Evolutionary conservation across 2,329 filamentous ascomycete species (phyloP).

Genomic region (Pseudovirgaria hyperparasitica): DNA sequence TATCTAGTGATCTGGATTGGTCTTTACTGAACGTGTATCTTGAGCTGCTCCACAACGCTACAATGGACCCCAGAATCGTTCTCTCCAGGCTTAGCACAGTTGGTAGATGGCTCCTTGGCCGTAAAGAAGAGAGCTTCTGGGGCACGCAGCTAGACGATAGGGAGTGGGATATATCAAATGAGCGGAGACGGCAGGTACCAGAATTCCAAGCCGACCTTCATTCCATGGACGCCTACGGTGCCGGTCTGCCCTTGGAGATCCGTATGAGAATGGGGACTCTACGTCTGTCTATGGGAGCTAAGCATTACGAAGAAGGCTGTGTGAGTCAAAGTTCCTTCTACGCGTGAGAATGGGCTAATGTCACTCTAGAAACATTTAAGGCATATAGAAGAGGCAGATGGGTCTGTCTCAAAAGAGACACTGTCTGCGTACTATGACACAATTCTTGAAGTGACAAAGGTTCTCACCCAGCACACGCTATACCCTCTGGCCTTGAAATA

Average conservation of each 20-base stretch:
- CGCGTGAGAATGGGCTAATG: background rate
- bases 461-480: conserved; percentile 41
- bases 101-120: conserved; percentile 70
- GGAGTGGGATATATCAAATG: conserved; percentile 72
- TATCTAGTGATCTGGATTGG: conserved; percentile 49
- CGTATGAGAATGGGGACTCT: conserved; percentile 74
- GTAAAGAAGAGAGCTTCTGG: conserved; percentile 65
- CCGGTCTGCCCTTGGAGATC: conserved; percentile 65
- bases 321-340: conserved; percentile 42
- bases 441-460: conserved; percentile 58
- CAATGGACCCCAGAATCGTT: conserved; percentile 51
- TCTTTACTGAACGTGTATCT: conserved; percentile 75
- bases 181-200: conserved; percentile 48
- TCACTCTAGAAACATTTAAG: conserved; percentile 35
- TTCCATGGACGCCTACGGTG: conserved; percentile 51
- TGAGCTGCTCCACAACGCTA: conserved; percentile 59
- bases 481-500: conserved; percentile 36
- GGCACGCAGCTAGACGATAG: conserved; percentile 63
- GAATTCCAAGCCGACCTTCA: conserved; percentile 47
- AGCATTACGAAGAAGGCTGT: conserved; percentile 56
- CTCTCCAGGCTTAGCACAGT: conserved; percentile 58
- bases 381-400: conserved; percentile 55
- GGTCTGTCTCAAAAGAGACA: conserved; percentile 31
- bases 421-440: conserved; percentile 63
- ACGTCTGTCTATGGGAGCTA: conserved; percentile 56